Percentiles rank a stretch among this genome's conserved stretches.
Evolutionary conservation across 1,139 yeast genomes (phyloP).

Genomic region (Insectozyma bohioensis): DNA sequence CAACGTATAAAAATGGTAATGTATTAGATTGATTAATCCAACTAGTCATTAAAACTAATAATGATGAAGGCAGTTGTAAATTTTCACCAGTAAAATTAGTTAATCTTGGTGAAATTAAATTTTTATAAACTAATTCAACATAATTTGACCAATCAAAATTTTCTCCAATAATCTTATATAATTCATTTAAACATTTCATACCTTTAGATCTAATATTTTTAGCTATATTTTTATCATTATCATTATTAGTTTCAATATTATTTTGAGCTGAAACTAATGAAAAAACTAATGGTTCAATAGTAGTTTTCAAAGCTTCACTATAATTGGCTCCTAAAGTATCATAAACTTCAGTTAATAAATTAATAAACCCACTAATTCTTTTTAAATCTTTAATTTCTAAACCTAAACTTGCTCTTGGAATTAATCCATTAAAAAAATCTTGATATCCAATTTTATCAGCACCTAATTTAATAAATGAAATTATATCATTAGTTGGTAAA

Average conservation of each 20-base stretch:
- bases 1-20: slow-evolving; percentile 53
- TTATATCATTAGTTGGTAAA: slow-evolving; percentile 54
- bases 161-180: slow-evolving; percentile 51
- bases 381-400: slow-evolving; percentile 42
- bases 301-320: slow-evolving; percentile 46
- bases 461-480: slow-evolving; percentile 62
- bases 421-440: slow-evolving; percentile 27
- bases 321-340: slow-evolving; percentile 62
- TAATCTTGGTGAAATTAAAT: slow-evolving; percentile 67
- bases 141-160: slow-evolving; percentile 57
- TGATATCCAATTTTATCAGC: slow-evolving; percentile 51
- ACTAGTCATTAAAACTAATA: slow-evolving; percentile 63
- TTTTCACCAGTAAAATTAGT: slow-evolving; percentile 69
- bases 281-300: slow-evolving; percentile 62
- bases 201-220: slow-evolving; percentile 60
- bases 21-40: slow-evolving; percentile 58
- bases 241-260: slow-evolving; percentile 29
- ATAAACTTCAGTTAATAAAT: slow-evolving; percentile 63
- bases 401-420: slow-evolving; percentile 18
- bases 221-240: slow-evolving; percentile 44
- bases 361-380: slow-evolving; percentile 69
- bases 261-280: slow-evolving; percentile 57
- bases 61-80: slow-evolving; percentile 77
- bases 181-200: slow-evolving; percentile 52
- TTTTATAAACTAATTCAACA: slow-evolving; percentile 49